A percentile compares a stretch with the other conserved stretches of the same genome.
Conservation (phyloP, 192 early-diverging fungal species). For the Gonapodya sp. region DNA sequence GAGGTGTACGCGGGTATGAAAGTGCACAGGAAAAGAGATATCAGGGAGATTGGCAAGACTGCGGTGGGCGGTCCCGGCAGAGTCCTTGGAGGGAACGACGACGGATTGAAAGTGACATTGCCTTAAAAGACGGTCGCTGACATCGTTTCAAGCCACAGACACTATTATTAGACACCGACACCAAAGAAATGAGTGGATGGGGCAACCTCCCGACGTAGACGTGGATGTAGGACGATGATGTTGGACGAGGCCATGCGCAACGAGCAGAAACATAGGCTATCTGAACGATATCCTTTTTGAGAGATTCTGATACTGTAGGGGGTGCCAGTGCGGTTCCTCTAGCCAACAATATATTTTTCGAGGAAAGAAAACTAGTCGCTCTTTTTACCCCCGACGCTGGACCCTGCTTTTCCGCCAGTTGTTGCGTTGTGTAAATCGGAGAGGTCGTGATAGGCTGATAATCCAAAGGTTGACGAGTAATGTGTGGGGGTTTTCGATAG, state of each 20-base stretch:
- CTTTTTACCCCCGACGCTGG: background rate
- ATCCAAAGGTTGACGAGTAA: no score
- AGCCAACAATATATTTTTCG: no score
- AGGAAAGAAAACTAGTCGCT: no score
- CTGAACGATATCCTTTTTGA: background rate
- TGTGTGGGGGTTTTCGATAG: no score
- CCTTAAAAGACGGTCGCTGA: no score
- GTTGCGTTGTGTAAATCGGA: background rate
- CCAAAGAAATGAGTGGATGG: no score
- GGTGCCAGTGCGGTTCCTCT: background rate
- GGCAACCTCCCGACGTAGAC: no score
- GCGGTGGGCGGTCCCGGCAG: background rate
- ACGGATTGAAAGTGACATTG: background rate
- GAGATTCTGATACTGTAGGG: background rate
- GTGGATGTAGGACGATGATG: no score
- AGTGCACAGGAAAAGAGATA: background rate
- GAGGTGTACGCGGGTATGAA: background rate
- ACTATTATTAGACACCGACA: no score
- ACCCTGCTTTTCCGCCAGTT: background rate
- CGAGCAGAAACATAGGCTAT: background rate
- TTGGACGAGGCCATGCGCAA: no score
- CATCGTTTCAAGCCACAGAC: no score
- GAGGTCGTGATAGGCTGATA: background rate
- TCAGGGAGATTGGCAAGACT: background rate
- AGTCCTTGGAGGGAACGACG: background rate